phyloP scores from a whole-genome alignment of 345 rosid genomes.

The Salix arbutifolia region DNA sequence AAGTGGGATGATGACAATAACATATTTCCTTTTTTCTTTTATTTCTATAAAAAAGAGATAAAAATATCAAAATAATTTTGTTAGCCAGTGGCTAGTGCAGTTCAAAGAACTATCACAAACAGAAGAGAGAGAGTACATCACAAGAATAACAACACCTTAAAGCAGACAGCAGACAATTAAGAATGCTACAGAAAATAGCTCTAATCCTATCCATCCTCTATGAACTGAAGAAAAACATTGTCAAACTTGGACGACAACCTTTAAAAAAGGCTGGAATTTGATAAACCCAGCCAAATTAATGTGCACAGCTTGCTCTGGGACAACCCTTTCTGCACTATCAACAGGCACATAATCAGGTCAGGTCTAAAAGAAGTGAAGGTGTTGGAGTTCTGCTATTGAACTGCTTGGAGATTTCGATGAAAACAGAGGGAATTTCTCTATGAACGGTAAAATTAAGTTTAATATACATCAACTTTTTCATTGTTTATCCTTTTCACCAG shows the following conservation, averaged over 20 bases:
- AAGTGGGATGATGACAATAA: background rate
- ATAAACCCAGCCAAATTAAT: background rate
- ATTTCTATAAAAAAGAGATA: constrained; percentile 18
- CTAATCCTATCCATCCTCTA: constrained; percentile 16
- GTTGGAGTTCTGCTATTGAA: background rate
- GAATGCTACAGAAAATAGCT: constrained; percentile 10
- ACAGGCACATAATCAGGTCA: background rate
- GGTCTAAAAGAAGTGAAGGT: background rate
- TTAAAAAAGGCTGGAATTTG: background rate
- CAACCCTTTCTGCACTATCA: constrained; percentile 12
- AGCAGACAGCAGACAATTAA: background rate
- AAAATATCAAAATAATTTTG: constrained; percentile 14
- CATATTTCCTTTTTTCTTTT: constrained; percentile 7
- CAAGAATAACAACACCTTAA: constrained; percentile 11
- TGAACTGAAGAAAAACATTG: background rate
- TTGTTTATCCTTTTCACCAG: background rate
- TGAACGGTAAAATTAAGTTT: background rate
- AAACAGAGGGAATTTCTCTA: background rate
- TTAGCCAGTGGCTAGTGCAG: constrained; percentile 9
- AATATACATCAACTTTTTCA: background rate
- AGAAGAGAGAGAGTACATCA: constrained; percentile 10
- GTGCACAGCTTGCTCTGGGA: background rate
- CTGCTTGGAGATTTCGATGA: background rate
- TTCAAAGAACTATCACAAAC: constrained; percentile 13
- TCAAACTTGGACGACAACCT: background rate